Conservation (phyloP, 2,329 filamentous ascomycete species). For the Colletotrichum tofieldiae region DNA sequence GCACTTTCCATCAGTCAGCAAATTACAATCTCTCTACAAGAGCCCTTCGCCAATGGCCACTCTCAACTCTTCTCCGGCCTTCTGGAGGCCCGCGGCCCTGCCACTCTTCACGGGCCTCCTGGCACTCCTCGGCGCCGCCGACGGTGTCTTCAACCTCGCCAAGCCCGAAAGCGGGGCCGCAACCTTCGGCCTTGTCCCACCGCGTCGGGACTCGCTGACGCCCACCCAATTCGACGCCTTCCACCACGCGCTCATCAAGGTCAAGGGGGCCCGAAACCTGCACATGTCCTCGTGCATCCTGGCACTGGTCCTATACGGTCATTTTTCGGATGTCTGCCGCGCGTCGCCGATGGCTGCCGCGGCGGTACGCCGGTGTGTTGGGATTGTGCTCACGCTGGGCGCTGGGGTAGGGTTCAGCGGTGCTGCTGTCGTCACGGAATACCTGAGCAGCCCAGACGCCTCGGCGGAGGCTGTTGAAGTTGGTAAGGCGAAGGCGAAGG, state of each 20-base stretch:
- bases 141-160: conserved; percentile 35
- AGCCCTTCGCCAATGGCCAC: conserved; percentile 7
- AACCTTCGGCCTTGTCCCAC: conserved; percentile 32
- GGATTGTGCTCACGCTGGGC: conserved; percentile 32
- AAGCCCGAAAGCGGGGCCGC: conserved; percentile 35
- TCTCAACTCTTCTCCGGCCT: not conserved
- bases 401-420: conserved; percentile 33
- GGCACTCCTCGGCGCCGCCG: conserved; percentile 33
- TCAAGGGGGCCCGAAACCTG: conserved; percentile 39
- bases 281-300: conserved; percentile 38
- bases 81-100: conserved; percentile 35
- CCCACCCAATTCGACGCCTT: conserved; percentile 38
- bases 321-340: conserved; percentile 30
- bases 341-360: conserved; percentile 21
- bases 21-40: not conserved
- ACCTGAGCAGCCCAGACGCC: conserved; percentile 11
- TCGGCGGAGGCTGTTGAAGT: conserved; percentile 23
- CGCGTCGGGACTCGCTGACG: conserved; percentile 15
- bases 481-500: conserved; percentile 28
- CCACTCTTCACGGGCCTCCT: conserved; percentile 36
- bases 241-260: conserved; percentile 36
- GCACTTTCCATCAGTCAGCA: not conserved
- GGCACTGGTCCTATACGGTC: conserved; percentile 27
- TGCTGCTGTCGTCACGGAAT: conserved; percentile 26
- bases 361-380: conserved; percentile 32